Evolutionary conservation across 148 eudicot species (phyloP).

Genomic region (Cornus florida): DNA sequence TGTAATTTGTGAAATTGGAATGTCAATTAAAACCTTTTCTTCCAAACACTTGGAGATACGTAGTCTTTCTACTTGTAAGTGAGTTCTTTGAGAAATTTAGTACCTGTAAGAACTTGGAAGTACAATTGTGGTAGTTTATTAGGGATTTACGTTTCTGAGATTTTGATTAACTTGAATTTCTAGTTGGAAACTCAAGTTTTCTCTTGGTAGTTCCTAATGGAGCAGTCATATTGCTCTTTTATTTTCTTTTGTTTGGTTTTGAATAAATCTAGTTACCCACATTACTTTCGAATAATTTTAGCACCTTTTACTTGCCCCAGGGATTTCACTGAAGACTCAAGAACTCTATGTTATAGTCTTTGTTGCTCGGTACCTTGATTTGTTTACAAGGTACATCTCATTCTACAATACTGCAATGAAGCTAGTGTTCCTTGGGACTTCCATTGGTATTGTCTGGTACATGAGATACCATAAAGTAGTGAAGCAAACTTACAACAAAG

Average conservation of each 20-base stretch:
- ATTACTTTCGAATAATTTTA: not conserved
- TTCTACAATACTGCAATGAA: slow-evolving; percentile 56
- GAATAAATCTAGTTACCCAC: not conserved
- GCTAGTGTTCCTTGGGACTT: slow-evolving; percentile 49
- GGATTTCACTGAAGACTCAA: slow-evolving; percentile 61
- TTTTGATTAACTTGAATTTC: too few relatives aligned
- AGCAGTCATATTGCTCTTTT: not conserved
- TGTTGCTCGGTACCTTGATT: slow-evolving; percentile 49
- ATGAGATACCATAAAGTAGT: slow-evolving; percentile 57
- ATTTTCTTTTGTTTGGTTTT: not conserved
- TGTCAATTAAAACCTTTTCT: too few relatives aligned
- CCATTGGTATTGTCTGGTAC: slow-evolving; percentile 56
- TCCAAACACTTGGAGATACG: not conserved
- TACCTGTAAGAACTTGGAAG: not conserved
- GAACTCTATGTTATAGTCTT: slow-evolving; percentile 53
- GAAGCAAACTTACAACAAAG: slow-evolving; percentile 48
- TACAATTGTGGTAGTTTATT: not conserved
- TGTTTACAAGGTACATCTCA: slow-evolving; percentile 44
- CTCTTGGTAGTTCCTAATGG: too few relatives aligned
- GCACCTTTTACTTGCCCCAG: slow-evolving; percentile 26
- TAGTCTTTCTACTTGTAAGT: too few relatives aligned
- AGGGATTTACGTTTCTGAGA: not conserved
- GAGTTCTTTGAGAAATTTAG: not conserved
- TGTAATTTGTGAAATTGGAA: too few relatives aligned
- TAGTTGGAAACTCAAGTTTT: too few relatives aligned